Conservation (phyloP, 306 rosid species). For the Coriaria nepalensis region DNA sequence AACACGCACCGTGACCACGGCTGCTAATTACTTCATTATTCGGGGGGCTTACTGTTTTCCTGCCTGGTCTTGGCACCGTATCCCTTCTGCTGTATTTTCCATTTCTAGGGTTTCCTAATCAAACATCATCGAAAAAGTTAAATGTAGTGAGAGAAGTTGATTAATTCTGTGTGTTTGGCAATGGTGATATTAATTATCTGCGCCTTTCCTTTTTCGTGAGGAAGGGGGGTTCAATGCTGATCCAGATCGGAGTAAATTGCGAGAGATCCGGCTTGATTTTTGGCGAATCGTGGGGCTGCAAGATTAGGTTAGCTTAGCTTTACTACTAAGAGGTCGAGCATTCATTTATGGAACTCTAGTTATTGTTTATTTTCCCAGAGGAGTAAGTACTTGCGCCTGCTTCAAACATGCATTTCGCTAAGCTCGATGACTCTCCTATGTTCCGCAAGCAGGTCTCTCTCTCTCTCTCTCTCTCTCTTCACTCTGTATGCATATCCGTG, state of each 20-base stretch:
- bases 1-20: constrained; percentile 3
- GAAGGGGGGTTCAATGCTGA: constrained; percentile 10
- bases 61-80: neutral
- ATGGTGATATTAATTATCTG: constrained; percentile 5
- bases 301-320: constrained; percentile 13
- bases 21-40: neutral
- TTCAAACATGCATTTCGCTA: constrained; percentile 78
- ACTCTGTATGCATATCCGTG: neutral
- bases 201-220: constrained; percentile 4
- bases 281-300: constrained; percentile 8
- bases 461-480: constrained; percentile 2
- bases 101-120: constrained; percentile 42
- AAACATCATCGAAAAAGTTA: constrained; percentile 4
- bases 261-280: constrained; percentile 28
- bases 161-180: neutral
- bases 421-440: constrained; percentile 99
- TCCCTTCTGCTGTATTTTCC: neutral
- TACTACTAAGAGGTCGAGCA: constrained; percentile 24
- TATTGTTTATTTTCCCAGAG: constrained; percentile 8
- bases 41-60: neutral
- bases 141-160: constrained; percentile 1
- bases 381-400: constrained; percentile 8
- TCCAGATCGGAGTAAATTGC: constrained; percentile 18
- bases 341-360: constrained; percentile 9
- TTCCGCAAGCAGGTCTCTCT: constrained; percentile 93